phyloP scores from a whole-genome alignment of 495 filamentous ascomycete species.

The Aspergillus heteromorphus region DNA sequence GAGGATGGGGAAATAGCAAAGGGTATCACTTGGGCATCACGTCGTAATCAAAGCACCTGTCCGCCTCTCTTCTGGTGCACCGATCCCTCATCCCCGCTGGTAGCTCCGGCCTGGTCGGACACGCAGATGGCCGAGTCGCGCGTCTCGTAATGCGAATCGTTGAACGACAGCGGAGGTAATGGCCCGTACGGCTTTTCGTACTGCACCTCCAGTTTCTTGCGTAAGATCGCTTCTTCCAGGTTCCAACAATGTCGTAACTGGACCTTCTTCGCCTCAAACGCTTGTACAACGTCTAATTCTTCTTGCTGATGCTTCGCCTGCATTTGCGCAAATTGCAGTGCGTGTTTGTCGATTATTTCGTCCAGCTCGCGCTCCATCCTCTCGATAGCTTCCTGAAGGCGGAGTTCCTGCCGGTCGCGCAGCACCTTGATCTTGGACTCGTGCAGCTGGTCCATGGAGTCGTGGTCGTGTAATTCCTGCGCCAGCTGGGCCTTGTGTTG shows the following conservation, averaged over 20 bases:
- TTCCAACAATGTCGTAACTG: conserved; percentile 54
- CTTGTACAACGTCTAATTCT: conserved; percentile 41
- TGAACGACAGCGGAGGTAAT: conserved; percentile 38
- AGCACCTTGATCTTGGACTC: conserved; percentile 73
- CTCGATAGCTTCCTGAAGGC: conserved; percentile 58
- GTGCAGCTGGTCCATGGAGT: conserved; percentile 66
- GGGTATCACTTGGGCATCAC: conserved; percentile 26
- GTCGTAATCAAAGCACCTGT: conserved; percentile 19
- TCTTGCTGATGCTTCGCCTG: conserved; percentile 48
- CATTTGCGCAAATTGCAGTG: conserved; percentile 48
- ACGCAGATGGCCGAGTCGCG: conserved; percentile 25
- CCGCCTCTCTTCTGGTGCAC: conserved; percentile 14
- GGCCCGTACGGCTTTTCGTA: conserved; percentile 45
- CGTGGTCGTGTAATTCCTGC: conserved; percentile 64
- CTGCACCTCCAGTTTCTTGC: conserved; percentile 51
- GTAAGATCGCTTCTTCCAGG: conserved; percentile 58
- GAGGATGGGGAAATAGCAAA: conserved; percentile 12
- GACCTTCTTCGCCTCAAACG: conserved; percentile 46
- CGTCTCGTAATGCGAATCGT: conserved; percentile 17
- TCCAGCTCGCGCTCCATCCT: conserved; percentile 62
- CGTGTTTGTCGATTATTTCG: conserved; percentile 45
- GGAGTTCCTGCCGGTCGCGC: conserved; percentile 66
- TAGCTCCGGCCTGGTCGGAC: conserved; percentile 7
- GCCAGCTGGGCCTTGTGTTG: conserved; percentile 54
- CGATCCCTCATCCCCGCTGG: conserved; percentile 11